Percentiles rank a stretch among this genome's conserved stretches.
These are phyloP conservation scores for Hordeum vulgare DNA, from an alignment of 176 grass and related monocot species.

Conservation along the genomic window MorexV3_pseudomolecules_assembly NC_058524.1:62502780-62503279, in stretches of 20 bases:
- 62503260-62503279: too few relatives aligned
- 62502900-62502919: neutral
- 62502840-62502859: neutral
- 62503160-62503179: too few relatives aligned
- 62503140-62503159: too few relatives aligned
- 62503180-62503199: too few relatives aligned
- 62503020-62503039: neutral
- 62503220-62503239: too few relatives aligned
- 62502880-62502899: neutral
- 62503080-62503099: too few relatives aligned
- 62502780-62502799: neutral
- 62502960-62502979: neutral
- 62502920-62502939: neutral
- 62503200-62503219: too few relatives aligned
- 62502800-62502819: neutral
- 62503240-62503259: too few relatives aligned
- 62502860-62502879: neutral
- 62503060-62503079: too few relatives aligned
- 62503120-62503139: too few relatives aligned
- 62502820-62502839: neutral
- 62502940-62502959: neutral
- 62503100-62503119: too few relatives aligned
- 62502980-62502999: neutral
- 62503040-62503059: too few relatives aligned
- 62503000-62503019: neutral